Evolutionary conservation across 306 rosid genomes (phyloP).

Genomic region (Cotoneaster glaucophyllus): DNA sequence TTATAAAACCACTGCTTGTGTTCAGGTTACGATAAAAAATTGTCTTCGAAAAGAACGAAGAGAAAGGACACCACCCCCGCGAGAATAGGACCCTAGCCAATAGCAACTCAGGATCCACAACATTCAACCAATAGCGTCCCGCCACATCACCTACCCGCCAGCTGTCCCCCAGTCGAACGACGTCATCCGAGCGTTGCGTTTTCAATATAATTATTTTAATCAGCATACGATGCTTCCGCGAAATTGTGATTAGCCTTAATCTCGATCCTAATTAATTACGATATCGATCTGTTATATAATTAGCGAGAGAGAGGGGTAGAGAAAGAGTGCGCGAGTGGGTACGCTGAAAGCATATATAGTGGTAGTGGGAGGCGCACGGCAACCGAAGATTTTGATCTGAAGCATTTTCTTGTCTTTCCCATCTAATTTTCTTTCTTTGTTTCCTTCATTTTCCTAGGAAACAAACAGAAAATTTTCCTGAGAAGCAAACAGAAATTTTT

Average conservation of each 20-base stretch:
- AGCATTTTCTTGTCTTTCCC: background rate
- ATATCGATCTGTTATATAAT: background rate
- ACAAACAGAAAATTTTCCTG: conserved; percentile 16
- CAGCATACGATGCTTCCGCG: background rate
- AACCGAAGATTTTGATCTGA: background rate
- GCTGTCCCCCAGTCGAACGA: background rate
- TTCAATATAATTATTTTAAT: background rate
- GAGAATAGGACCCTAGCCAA: background rate
- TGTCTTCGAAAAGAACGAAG: background rate
- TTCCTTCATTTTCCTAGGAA: conserved; percentile 7
- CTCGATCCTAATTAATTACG: background rate
- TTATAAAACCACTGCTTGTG: too few relatives aligned
- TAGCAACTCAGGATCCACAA: background rate
- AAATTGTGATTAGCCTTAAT: background rate
- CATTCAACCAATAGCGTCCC: background rate
- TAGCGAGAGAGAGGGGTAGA: background rate
- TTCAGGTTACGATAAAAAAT: accelerated
- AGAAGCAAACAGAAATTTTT: conserved; percentile 11
- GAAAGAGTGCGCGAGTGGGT: background rate
- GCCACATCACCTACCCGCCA: background rate
- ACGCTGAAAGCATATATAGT: conserved; percentile 7
- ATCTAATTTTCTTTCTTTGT: background rate
- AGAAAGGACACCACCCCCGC: background rate
- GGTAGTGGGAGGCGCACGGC: background rate
- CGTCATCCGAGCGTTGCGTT: background rate